These are phyloP conservation scores for Pseudopithomyces maydicus DNA, from an alignment of 2,329 filamentous ascomycete species.

Conservation along the genomic window DNA sequence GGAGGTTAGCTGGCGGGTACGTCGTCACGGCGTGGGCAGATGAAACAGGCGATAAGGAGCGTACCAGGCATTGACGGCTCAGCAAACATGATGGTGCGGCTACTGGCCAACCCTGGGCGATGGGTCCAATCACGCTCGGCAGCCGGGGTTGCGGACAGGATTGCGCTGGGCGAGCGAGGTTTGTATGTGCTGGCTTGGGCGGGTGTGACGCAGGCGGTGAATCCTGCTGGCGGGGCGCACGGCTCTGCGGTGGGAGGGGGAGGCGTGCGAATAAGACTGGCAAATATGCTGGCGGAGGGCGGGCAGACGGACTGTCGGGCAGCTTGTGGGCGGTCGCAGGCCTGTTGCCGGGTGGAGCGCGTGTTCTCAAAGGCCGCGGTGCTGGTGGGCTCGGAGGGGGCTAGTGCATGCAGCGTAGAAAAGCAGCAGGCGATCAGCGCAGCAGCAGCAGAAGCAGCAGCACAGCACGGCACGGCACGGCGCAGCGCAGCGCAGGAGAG, in stretches of 20 bases:
- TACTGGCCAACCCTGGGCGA: conserved; percentile 34
- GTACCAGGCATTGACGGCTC: conserved; percentile 50
- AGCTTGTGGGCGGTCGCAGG: background rate
- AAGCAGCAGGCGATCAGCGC: conserved; percentile 1
- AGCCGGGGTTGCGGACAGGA: conserved; percentile 24
- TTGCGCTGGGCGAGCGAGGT: conserved; percentile 20
- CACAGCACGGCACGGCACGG: background rate
- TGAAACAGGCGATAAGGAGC: conserved; percentile 44
- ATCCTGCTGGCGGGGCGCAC: conserved; percentile 16
- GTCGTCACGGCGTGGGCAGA: conserved; percentile 36
- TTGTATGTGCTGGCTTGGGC: conserved; percentile 8
- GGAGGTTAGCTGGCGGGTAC: conserved; percentile 29
- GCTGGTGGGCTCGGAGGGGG: conserved; percentile 9
- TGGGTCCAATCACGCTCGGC: conserved; percentile 40
- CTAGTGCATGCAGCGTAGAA: conserved; percentile 24
- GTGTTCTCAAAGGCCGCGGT: conserved; percentile 18
- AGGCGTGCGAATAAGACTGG: conserved; percentile 30
- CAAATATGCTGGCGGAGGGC: conserved; percentile 14
- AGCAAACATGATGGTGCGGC: conserved; percentile 47
- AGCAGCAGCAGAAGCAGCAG: too few relatives aligned
- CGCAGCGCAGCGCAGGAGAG: background rate
- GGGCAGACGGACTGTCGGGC: conserved; percentile 5
- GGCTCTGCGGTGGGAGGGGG: background rate
- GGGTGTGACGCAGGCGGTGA: conserved; percentile 26
- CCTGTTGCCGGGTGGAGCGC: conserved; percentile 12